phyloP scores from a whole-genome alignment of 768 basidiomycete genomes.

The Lactifluus hygrophoroides region DNA sequence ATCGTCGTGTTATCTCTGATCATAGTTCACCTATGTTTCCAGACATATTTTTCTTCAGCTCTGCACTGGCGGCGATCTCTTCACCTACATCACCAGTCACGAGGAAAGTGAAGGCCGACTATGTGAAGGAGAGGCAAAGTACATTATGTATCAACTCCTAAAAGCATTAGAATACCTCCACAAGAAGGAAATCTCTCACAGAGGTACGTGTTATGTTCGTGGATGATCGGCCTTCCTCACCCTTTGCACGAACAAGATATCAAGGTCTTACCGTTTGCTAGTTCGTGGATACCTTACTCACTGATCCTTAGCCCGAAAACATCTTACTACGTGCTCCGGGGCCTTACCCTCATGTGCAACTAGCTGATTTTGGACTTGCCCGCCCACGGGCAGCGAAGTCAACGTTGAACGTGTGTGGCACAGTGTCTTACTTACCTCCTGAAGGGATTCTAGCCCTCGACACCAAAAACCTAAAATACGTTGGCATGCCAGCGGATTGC shows the following conservation, averaged over 20 bases:
- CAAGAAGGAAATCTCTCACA: constrained; percentile 63
- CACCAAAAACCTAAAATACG: constrained; percentile 60
- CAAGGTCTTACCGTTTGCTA: constrained; percentile 36
- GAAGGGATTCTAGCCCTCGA: constrained; percentile 78
- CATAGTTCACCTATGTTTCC: not conserved
- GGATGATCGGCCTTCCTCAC: not conserved
- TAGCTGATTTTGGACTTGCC: constrained; percentile 84
- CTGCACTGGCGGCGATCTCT: constrained; percentile 82
- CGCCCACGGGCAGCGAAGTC: constrained; percentile 71
- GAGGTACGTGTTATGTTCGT: constrained; percentile 40
- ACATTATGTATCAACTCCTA: constrained; percentile 75
- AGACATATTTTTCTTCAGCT: constrained; percentile 81
- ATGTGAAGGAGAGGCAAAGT: constrained; percentile 76
- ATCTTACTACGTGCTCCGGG: constrained; percentile 73
- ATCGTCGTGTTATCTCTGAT: not conserved
- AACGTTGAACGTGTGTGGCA: constrained; percentile 83
- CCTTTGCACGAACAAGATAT: constrained; percentile 38
- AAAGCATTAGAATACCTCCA: constrained; percentile 66
- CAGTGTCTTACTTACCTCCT: constrained; percentile 77
- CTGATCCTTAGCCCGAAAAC: constrained; percentile 60
- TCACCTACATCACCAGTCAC: constrained; percentile 69
- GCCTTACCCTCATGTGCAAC: constrained; percentile 73
- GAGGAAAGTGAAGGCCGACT: constrained; percentile 42
- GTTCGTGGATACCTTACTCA: not conserved
- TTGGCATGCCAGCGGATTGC: constrained; percentile 82